A percentile compares a stretch with the other conserved stretches of the same genome.
These are phyloP conservation scores for Cyclocybe aegerita DNA, from an alignment of 768 basidiomycete genomes.

Conservation along the genomic window DNA sequence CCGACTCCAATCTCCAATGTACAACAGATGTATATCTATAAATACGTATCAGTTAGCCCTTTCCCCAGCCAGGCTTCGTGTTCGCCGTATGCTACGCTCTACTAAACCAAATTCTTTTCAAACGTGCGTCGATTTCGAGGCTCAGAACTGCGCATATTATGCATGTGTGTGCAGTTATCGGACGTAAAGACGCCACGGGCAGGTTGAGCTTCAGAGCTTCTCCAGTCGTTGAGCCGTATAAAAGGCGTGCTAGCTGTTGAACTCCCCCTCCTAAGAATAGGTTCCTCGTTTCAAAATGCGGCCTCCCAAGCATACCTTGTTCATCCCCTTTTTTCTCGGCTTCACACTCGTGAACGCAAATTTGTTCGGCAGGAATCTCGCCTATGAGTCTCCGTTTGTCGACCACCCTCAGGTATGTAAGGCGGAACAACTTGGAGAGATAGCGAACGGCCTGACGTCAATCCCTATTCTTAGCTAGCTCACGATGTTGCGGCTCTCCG, in stretches of 20 bases:
- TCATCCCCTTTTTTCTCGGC: not conserved
- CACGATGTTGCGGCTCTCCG: conserved; percentile 36
- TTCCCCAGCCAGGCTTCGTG: not conserved
- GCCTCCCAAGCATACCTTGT: too few species aligned
- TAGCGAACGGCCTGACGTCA: not conserved
- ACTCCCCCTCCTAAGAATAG: too few species aligned
- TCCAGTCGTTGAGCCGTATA: too few species aligned
- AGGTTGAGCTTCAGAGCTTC: too few species aligned
- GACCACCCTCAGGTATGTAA: conserved; percentile 29
- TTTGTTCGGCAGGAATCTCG: conserved; percentile 38
- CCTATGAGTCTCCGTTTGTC: conserved; percentile 38
- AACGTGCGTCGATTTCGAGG: conserved; percentile 5
- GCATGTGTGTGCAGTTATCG: too few species aligned
- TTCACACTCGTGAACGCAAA: conserved; percentile 3
- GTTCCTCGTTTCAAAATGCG: too few species aligned
- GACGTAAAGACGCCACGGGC: too few species aligned
- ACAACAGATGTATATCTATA: not conserved
- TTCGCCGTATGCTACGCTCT: not conserved
- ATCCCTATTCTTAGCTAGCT: conserved; percentile 28
- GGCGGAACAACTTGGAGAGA: not conserved
- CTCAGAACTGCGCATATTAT: too few species aligned
- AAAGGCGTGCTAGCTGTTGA: too few species aligned
- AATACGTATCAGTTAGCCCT: not conserved
- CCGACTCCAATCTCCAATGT: conserved; percentile 1
- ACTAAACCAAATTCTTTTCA: not conserved